These are phyloP conservation scores for Huntiella omanensis DNA, from an alignment of 2,329 filamentous ascomycete species.

Conservation along the genomic window DNA sequence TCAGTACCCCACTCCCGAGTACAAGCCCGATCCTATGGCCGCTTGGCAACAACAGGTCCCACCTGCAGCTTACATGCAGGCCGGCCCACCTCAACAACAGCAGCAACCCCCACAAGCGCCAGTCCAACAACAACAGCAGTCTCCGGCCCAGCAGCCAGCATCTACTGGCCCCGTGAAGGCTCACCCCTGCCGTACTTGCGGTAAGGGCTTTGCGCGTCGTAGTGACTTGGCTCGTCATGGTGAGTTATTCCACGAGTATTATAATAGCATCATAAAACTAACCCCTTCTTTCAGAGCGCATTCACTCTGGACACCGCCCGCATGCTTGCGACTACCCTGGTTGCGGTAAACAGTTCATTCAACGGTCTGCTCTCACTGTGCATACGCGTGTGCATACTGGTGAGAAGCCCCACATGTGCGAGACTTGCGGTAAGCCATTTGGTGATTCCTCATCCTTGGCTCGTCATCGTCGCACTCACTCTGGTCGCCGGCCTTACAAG, in stretches of 20 bases:
- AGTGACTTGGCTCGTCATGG: constrained; percentile 91
- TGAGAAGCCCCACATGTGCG: constrained; percentile 96
- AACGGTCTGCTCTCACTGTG: constrained; percentile 85
- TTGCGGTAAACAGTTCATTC: constrained; percentile 94
- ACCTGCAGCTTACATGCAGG: constrained; percentile 18
- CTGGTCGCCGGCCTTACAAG: constrained; percentile 89
- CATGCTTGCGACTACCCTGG: constrained; percentile 79
- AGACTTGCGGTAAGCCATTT: constrained; percentile 93
- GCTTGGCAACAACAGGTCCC: constrained; percentile 10
- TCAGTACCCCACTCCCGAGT: constrained; percentile 11
- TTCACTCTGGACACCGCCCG: constrained; percentile 77
- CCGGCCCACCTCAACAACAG: constrained; percentile 18
- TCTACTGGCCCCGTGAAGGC: constrained; percentile 34
- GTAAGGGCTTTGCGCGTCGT: constrained; percentile 77
- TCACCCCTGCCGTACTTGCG: constrained; percentile 77
- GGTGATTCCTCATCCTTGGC: constrained; percentile 91
- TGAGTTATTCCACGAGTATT: constrained; percentile 27
- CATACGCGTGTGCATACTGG: constrained; percentile 92
- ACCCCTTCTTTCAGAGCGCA: constrained; percentile 54
- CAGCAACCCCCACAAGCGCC: constrained; percentile 18
- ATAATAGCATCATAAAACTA: constrained; percentile 12
- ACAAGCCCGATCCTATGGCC: constrained; percentile 9
- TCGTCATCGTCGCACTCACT: constrained; percentile 84
- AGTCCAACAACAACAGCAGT: constrained; percentile 15
- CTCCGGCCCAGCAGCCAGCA: constrained; percentile 15